These are phyloP conservation scores for Stygiomarasmius scandens DNA, from an alignment of 1,284 basidiomycete species.

Conservation along the genomic window DNA sequence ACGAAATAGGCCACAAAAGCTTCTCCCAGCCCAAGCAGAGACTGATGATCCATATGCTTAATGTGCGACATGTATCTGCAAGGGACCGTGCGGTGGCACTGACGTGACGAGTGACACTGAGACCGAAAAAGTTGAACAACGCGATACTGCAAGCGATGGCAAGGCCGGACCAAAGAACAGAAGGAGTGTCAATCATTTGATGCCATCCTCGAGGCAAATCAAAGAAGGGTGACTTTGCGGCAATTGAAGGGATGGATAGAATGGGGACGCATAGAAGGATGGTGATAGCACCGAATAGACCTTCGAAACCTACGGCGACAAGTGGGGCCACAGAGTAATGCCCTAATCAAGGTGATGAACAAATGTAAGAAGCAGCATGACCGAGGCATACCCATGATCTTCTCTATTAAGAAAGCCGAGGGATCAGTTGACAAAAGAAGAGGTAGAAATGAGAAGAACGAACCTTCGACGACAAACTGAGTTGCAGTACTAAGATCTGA, in stretches of 20 bases:
- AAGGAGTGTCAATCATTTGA: constrained; percentile 83
- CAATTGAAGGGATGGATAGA: constrained; percentile 58
- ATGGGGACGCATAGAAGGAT: constrained; percentile 78
- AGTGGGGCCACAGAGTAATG: constrained; percentile 90
- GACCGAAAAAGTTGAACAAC: constrained; percentile 95
- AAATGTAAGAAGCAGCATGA: neutral
- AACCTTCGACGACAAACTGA: constrained; percentile 95
- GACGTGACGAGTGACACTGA: constrained; percentile 89
- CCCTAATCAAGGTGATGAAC: constrained; percentile 33
- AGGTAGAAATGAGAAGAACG: neutral
- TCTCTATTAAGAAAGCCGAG: constrained; percentile 52
- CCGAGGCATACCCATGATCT: constrained; percentile 69
- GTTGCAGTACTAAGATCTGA: constrained; percentile 69
- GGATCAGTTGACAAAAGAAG: neutral
- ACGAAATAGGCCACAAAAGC: constrained; percentile 79
- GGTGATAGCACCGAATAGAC: constrained; percentile 86
- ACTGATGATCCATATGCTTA: constrained; percentile 90
- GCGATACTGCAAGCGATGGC: constrained; percentile 85
- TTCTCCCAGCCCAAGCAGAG: constrained; percentile 92
- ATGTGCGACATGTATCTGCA: constrained; percentile 94
- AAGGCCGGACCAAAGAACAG: constrained; percentile 78
- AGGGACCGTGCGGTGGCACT: constrained; percentile 88
- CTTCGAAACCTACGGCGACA: constrained; percentile 93
- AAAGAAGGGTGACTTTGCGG: constrained; percentile 78
- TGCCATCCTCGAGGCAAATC: constrained; percentile 89